phyloP scores from a whole-genome alignment of 257 asterid genomes.

The Petrea volubilis region DNA sequence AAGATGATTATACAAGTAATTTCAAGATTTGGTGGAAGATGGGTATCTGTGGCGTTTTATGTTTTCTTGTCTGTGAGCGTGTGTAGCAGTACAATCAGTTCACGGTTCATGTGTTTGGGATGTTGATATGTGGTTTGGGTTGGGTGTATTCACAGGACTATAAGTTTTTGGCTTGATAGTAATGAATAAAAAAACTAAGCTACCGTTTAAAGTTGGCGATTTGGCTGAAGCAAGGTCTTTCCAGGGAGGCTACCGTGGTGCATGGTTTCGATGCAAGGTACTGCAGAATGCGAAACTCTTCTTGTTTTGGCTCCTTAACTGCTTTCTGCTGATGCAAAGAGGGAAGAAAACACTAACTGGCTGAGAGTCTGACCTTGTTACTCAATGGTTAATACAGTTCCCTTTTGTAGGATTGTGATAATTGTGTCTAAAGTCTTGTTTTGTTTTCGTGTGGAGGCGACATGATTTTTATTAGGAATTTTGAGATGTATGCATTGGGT shows the following conservation, averaged over 20 bases:
- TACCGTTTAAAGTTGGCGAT: slow-evolving; percentile 50
- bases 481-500: not conserved
- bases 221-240: slow-evolving; percentile 47
- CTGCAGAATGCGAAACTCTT: not conserved
- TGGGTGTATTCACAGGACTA: slow-evolving; percentile 13
- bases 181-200: slow-evolving; percentile 24
- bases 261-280: slow-evolving; percentile 63
- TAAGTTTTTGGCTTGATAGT: not conserved
- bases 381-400: not conserved
- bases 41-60: not conserved
- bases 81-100: no score
- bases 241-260: slow-evolving; percentile 50
- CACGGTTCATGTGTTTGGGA: not conserved
- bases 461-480: not conserved
- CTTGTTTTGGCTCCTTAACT: not conserved
- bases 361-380: not conserved
- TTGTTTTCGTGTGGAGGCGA: not conserved
- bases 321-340: not conserved
- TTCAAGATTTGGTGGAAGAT: not conserved
- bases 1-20: not conserved
- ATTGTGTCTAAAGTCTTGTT: not conserved
- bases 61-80: no score
- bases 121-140: slow-evolving; percentile 17
- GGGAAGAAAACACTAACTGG: not conserved
- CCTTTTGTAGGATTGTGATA: not conserved